These are phyloP conservation scores for Fusarium multiceps DNA, from an alignment of 2,329 filamentous ascomycete genomes.

Conservation along the genomic window DNA sequence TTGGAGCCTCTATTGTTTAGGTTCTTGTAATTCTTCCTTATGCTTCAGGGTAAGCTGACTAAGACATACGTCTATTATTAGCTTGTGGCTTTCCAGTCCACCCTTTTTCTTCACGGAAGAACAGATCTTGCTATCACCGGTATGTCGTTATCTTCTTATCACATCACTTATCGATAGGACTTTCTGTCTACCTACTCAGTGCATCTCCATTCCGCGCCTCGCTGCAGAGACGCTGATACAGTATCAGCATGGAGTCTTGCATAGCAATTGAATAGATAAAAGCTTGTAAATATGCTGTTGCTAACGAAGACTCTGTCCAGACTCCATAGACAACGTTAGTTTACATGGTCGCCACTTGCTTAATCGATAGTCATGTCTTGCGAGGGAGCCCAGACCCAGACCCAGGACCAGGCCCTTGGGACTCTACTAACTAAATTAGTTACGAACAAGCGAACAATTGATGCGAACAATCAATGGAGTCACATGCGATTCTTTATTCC, in stretches of 20 bases:
- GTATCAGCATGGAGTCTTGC: background rate
- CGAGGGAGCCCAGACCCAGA: background rate
- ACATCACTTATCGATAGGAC: background rate
- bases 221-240: background rate
- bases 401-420: background rate
- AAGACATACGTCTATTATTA: background rate
- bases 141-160: background rate
- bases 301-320: background rate
- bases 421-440: background rate
- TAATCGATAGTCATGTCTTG: background rate
- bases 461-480: background rate
- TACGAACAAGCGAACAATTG: background rate
- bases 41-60: background rate
- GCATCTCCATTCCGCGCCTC: background rate
- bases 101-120: background rate
- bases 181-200: background rate
- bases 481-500: background rate
- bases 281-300: fast-evolving
- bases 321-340: background rate
- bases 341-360: background rate
- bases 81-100: no score
- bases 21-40: no score
- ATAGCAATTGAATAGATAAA: background rate
- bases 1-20: background rate
- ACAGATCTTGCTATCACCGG: background rate